A percentile compares a stretch with the other conserved stretches of the same genome.
These are phyloP conservation scores for Sclerotinia trifoliorum DNA, from an alignment of 2,329 filamentous ascomycete genomes.

Conservation along the genomic window DNA sequence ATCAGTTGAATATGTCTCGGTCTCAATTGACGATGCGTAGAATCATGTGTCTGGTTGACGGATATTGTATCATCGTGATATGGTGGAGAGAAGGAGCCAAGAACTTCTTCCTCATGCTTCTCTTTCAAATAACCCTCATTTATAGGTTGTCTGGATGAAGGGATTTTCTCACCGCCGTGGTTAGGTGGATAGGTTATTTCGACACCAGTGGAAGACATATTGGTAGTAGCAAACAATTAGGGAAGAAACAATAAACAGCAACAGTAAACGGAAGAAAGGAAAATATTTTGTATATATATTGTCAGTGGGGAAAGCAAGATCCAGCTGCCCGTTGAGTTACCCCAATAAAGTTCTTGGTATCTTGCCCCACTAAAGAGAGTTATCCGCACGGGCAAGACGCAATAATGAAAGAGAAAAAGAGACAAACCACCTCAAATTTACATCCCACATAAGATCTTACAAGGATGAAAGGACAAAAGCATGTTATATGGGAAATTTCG, in stretches of 20 bases:
- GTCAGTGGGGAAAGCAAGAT: neutral
- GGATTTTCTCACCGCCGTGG: constrained; percentile 25
- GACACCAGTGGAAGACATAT: constrained; percentile 31
- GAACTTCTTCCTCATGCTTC: constrained; percentile 31
- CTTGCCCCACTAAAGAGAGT: neutral
- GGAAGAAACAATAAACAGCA: neutral
- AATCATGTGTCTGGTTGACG: constrained; percentile 27
- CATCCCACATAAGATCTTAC: too few species aligned
- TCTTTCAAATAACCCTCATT: constrained; percentile 24
- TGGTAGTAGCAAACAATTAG: neutral
- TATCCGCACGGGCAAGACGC: too few species aligned
- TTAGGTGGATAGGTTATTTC: constrained; percentile 26
- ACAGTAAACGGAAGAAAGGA: neutral
- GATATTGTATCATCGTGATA: constrained; percentile 22
- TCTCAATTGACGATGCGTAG: constrained; percentile 43
- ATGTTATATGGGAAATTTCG: too few species aligned
- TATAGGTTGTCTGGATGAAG: constrained; percentile 22
- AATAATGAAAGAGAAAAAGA: too few species aligned
- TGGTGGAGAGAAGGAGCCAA: constrained; percentile 21
- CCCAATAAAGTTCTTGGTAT: neutral
- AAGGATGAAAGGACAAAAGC: too few species aligned
- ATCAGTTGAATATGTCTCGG: constrained; percentile 43
- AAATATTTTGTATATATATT: neutral
- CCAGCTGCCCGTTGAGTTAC: neutral
- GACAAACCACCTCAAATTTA: too few species aligned